Percentiles rank a stretch among this genome's conserved stretches.
Conservation (phyloP, 2,329 filamentous ascomycete genomes). For the Pyricularia sp. region DNA sequence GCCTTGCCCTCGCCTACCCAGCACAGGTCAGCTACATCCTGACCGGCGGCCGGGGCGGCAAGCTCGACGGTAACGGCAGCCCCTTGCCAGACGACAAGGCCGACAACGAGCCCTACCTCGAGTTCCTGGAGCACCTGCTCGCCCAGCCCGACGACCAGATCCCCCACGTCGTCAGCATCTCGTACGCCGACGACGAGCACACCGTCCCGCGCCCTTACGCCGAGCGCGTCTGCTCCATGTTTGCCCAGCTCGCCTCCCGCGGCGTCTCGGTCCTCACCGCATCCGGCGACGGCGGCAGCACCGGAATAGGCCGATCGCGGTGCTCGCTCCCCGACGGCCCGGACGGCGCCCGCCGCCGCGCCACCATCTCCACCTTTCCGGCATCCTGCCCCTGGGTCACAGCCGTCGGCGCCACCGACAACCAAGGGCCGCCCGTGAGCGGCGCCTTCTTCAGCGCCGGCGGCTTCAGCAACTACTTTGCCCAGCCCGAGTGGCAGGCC, state of each 20-base stretch:
- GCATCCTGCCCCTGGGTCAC: constrained; percentile 61
- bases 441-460: constrained; percentile 38
- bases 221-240: constrained; percentile 38
- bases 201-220: constrained; percentile 43
- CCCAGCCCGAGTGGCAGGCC: constrained; percentile 34
- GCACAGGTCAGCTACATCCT: constrained; percentile 33
- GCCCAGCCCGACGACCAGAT: constrained; percentile 30
- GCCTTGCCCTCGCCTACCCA: constrained; percentile 33
- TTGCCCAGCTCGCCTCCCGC: constrained; percentile 42
- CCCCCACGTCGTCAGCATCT: constrained; percentile 47
- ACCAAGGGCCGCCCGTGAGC: constrained; percentile 23
- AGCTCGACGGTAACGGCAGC: constrained; percentile 28
- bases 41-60: constrained; percentile 32
- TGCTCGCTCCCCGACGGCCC: constrained; percentile 45
- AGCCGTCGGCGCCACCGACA: constrained; percentile 48
- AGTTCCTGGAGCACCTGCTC: constrained; percentile 42
- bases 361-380: constrained; percentile 55
- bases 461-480: constrained; percentile 44
- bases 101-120: constrained; percentile 48
- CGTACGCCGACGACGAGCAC: constrained; percentile 50
- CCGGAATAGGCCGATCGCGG: constrained; percentile 23
- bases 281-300: constrained; percentile 41
- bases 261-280: constrained; percentile 41
- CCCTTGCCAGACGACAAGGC: constrained; percentile 13
- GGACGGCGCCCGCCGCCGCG: constrained; percentile 44